Evolutionary conservation across 345 rosid species (phyloP).

Genomic region (Populus davidiana): DNA sequence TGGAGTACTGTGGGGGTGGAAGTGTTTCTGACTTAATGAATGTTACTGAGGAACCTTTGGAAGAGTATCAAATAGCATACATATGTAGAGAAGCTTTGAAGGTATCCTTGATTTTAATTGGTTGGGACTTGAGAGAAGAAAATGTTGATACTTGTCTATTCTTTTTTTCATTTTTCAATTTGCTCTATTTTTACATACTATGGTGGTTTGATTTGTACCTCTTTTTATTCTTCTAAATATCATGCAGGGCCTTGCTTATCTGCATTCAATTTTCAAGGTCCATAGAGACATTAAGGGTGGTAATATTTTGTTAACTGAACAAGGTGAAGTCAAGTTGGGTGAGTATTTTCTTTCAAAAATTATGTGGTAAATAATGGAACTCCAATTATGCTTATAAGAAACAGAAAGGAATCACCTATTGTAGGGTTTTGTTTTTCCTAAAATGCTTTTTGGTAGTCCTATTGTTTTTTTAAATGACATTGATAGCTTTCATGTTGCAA

Average conservation of each 20-base stretch:
- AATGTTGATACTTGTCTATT: neutral
- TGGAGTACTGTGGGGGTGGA: conserved; percentile 99
- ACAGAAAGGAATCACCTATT: neutral
- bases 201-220: conserved; percentile 6
- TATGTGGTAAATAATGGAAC: neutral
- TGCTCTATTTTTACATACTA: neutral
- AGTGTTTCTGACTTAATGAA: conserved; percentile 96
- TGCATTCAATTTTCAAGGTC: conserved; percentile 96
- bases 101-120: conserved; percentile 41
- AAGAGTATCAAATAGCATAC: conserved; percentile 95
- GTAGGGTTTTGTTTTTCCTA: neutral
- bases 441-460: neutral
- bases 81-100: conserved; percentile 90
- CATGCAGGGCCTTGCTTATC: conserved; percentile 86
- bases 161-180: neutral
- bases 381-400: neutral
- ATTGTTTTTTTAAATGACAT: neutral
- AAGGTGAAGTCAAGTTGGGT: conserved; percentile 99
- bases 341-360: conserved; percentile 34
- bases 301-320: conserved; percentile 93
- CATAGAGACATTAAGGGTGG: conserved; percentile 99
- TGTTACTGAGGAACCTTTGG: conserved; percentile 80
- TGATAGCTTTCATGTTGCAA: neutral
- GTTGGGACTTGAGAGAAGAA: conserved; percentile 5
- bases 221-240: neutral